Evolutionary conservation across 768 basidiomycete genomes (phyloP), one percentile per base, ranked within the genome.

Genomic region (Termitomyces sp.): DNA sequence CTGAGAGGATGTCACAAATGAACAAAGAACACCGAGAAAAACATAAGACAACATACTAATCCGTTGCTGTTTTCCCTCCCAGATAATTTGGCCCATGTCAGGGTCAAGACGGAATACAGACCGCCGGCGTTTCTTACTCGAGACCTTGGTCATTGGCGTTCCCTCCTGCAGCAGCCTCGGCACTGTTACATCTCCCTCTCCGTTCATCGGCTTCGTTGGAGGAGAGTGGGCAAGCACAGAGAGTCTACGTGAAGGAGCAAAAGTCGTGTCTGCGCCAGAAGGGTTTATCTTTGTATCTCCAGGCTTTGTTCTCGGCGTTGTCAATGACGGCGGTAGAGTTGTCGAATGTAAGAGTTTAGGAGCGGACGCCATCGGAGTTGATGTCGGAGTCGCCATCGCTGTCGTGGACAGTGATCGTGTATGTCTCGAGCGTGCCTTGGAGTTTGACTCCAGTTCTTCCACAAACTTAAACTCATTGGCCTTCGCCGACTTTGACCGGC

Each of bases 101-200:
- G 88, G 79, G 57, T 92, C 89, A 8, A 96, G 72, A 43, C 79
- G 77, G 67, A 94, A 88, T 4, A 85, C 63, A 34, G 85, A 77
- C 45, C 77, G 81, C 68, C 90, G 90, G 66, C 87, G 81, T 62
- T 85, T 88, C 72, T 85, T 89, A 27, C 80, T 79, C 1, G 91
- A 87, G 16, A 95, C 85, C 65, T 96, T 97, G 60, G 84, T 84
- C 86, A 96, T 88, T 0, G 80, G 78, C 0, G 81, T 82, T 43
- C 91, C 91, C 7, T 77, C 70, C 65, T 83, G 80, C 23, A 91
- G 71, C 12, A 79, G 62, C 45, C 69, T 68, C 0, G 89, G 87
- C 2, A 91, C 82, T 0, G 77, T 72, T 14, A 80, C 49, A 43
- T 69, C 67, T 17, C 48, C 60, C 39, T 59, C 43, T 12, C 59